Conservation (phyloP, 352 stramenopile genomes). For the Phytopythium vexans region DNA sequence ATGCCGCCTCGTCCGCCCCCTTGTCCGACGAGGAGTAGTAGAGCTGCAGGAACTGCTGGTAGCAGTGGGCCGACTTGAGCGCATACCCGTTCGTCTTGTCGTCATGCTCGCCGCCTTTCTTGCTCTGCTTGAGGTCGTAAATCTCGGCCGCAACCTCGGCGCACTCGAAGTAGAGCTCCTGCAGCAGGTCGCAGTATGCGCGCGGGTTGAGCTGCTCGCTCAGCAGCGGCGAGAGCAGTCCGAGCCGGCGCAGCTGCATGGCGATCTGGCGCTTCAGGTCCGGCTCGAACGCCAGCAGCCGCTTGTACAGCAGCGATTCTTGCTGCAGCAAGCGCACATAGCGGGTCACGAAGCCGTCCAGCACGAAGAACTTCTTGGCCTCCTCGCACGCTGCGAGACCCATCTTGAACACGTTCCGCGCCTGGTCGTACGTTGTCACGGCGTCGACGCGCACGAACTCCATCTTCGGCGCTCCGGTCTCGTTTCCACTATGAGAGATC, state of each 20-base stretch:
- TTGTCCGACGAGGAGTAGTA: slow-evolving; percentile 41
- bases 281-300: slow-evolving; percentile 47
- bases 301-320: slow-evolving; percentile 55
- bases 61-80: slow-evolving; percentile 65
- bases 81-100: slow-evolving; percentile 47
- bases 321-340: slow-evolving; percentile 57
- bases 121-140: slow-evolving; percentile 59
- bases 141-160: slow-evolving; percentile 56
- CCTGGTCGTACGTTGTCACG: slow-evolving; percentile 44
- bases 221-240: slow-evolving; percentile 42
- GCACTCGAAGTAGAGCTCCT: slow-evolving; percentile 68
- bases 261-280: slow-evolving; percentile 56
- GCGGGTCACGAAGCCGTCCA: slow-evolving; percentile 71
- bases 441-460: slow-evolving; percentile 14
- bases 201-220: slow-evolving; percentile 44
- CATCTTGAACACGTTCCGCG: slow-evolving; percentile 63
- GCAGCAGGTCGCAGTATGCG: slow-evolving; percentile 48
- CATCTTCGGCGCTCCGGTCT: slow-evolving; percentile 13
- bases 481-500: slow-evolving; percentile 1
- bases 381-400: slow-evolving; percentile 38
- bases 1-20: slow-evolving; percentile 12
- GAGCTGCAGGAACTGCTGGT: slow-evolving; percentile 65
- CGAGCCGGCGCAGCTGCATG: slow-evolving; percentile 58
- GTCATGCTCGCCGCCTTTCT: slow-evolving; percentile 18
- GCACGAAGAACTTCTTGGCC: slow-evolving; percentile 38